Conservation (phyloP, 495 filamentous ascomycete genomes). For the Apiosordaria backusii region DNA sequence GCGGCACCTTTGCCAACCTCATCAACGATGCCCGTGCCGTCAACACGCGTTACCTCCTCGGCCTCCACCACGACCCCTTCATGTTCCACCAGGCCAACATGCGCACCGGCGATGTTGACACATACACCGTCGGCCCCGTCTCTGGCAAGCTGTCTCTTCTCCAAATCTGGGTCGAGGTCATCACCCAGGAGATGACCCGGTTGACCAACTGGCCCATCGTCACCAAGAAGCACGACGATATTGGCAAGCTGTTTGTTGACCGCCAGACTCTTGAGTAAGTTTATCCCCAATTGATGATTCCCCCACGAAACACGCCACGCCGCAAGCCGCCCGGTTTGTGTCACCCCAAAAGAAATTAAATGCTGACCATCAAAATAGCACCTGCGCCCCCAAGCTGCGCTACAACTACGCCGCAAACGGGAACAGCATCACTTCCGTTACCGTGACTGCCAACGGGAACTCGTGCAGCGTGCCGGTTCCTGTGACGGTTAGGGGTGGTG, state of each 20-base stretch:
- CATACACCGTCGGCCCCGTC: constrained; percentile 52
- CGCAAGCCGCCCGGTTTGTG: background rate
- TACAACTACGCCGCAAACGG: constrained; percentile 41
- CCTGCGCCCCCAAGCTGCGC: constrained; percentile 48
- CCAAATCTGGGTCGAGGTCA: constrained; percentile 59
- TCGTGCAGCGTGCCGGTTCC: constrained; percentile 53
- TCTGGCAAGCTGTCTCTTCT: constrained; percentile 50
- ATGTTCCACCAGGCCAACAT: constrained; percentile 61
- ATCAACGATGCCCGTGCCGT: constrained; percentile 40
- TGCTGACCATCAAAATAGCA: constrained; percentile 17
- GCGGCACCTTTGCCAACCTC: constrained; percentile 47
- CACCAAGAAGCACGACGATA: constrained; percentile 54
- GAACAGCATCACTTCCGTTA: constrained; percentile 48
- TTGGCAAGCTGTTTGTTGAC: constrained; percentile 48
- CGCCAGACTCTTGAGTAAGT: constrained; percentile 51
- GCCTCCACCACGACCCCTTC: constrained; percentile 20
- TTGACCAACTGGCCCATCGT: constrained; percentile 58
- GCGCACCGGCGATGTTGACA: constrained; percentile 45
- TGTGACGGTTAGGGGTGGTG: constrained; percentile 51
- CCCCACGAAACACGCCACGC: background rate
- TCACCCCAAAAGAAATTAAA: background rate
- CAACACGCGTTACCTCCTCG: constrained; percentile 8
- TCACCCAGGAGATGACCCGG: constrained; percentile 55
- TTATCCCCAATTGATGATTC: background rate
- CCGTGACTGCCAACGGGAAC: constrained; percentile 49